A percentile compares a stretch with the other conserved stretches of the same genome.
phyloP scores from a whole-genome alignment of 1,284 basidiomycete genomes.

The Malassezia vespertilionis region DNA sequence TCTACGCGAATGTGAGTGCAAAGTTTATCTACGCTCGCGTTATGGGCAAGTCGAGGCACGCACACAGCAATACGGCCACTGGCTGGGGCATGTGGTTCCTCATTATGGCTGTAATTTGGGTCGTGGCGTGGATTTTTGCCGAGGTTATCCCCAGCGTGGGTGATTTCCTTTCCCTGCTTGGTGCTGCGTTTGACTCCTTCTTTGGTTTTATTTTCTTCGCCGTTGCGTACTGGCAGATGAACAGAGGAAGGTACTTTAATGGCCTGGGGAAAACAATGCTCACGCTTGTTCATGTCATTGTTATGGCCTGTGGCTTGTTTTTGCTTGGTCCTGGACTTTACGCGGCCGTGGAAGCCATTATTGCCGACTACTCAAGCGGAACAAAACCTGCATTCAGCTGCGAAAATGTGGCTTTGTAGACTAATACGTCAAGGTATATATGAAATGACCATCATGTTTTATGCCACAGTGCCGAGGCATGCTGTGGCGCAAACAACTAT shows the following conservation, averaged over 20 bases:
- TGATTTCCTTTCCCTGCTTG: constrained; percentile 50
- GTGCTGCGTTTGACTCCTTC: constrained; percentile 44
- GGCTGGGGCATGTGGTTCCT: constrained; percentile 57
- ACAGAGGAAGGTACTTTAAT: constrained; percentile 44
- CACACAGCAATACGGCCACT: constrained; percentile 52
- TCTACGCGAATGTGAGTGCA: constrained; percentile 40
- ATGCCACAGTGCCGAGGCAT: too few relatives aligned
- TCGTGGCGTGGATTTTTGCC: constrained; percentile 57
- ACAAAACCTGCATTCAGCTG: constrained; percentile 12
- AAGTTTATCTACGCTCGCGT: constrained; percentile 43
- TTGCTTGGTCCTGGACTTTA: constrained; percentile 51
- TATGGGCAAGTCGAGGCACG: constrained; percentile 38
- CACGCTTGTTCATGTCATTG: constrained; percentile 47
- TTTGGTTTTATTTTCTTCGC: constrained; percentile 51
- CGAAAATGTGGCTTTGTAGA: constrained; percentile 9
- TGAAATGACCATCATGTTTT: too few relatives aligned
- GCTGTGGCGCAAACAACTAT: too few relatives aligned
- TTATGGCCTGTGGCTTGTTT: constrained; percentile 49
- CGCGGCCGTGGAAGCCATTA: constrained; percentile 50
- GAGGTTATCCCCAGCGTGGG: constrained; percentile 52
- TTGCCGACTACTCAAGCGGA: constrained; percentile 45
- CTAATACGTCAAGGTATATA: too few relatives aligned
- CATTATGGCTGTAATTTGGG: constrained; percentile 56
- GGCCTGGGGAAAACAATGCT: constrained; percentile 27
- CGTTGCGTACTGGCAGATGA: constrained; percentile 49